Base-by-base conservation (phyloP, 2,329 filamentous ascomycete species). In the Aspergillus novoparasiticus region DNA sequence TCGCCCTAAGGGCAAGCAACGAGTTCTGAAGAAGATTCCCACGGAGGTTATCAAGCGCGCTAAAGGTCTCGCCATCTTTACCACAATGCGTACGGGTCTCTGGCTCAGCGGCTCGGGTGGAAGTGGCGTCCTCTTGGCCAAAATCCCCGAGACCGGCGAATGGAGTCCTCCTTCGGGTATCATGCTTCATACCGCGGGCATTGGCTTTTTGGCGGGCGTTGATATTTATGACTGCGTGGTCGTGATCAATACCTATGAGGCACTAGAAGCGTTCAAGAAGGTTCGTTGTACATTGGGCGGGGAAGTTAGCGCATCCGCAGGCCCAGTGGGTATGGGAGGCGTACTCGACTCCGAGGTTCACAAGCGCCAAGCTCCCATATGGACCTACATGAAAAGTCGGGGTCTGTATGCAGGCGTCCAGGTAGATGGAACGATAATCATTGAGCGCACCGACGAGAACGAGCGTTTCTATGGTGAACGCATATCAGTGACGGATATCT, bases 211-310 rank as follows among this genome's bases (percentile, higher is more conserved):
- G 59, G 89, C 94, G 6, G 94, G 94, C 2, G 90, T 97, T 46
- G 94, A 98, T 75, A 93, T 97, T 36, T 98, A 97, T 82, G 94
- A 98, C 76, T 97, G 94, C 73, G 91, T 98, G 16, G 86, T 97
- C 10, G 91, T 97, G 41, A 94, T 97, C 74, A 97, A 96, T 80
- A 93, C 91, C 51, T 87, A 91, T 53, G 86, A 92, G 61, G 93
- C 93, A 8, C 82, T 98, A 54, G 91, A 97, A 68, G 88, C 91
- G 0, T 96, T 97, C 74, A 93, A 91, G 41, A 89, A 89, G 62
- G 82, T 94, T 4, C 87, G 90, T 59, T 88, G 93, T 60, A 95
- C 91, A 0, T 81, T 98, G 2, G 94, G 94, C 6, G 89, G 90
- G 53, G 93, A 97, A 75, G 85, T 96, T 58, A 89, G 87, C 65